Base-by-base conservation (phyloP, 164 flowering plant species). In the Euptelea pleiosperma region DNA sequence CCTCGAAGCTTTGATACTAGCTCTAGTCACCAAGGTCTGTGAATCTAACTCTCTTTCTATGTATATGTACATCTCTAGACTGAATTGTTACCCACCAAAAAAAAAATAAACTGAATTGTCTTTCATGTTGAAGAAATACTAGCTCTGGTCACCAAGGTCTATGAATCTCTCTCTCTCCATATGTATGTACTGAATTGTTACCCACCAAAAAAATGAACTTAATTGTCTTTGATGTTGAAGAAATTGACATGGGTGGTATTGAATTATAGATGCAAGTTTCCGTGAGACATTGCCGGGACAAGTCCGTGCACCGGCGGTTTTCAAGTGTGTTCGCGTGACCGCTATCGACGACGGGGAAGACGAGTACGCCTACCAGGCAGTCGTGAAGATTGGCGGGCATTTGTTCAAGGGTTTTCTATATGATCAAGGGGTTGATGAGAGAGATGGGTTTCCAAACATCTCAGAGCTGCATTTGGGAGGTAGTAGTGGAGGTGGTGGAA, bases 381-480 rank as follows among this genome's bases (percentile, higher is more conserved):
- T 84, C 24, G 98, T 90, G 25, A 89, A 75, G 68, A 92, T 92
- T 22, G 89, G 90, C 3, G 97, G 98, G 11, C 97, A 83, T 69
- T 84, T 92, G 15, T 92, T 87, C 65, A 89, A 89, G 61, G 98
- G 98, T 8, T 80, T 91, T 52, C 52, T 91, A 3, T 89, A 91
- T 41, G 87, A 89, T 70, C 91, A 85, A 75, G 94, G 98, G 4
- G 70, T 64, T 24, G 89, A 83, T 33, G 50, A 67, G 12, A 61
- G 76, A 58, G 89, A 89, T 2, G 81, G 71, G 26, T 68, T 87
- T 61, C 96, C 93, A 0, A 84, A 87, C 53, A 35, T 92, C 5
- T 82, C 98, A 0, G 96, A 92, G 47, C 65, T 92, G 68, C 89
- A 92, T 72, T 76, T 92, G 57, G 96, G 98, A 10, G 91, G 82